Evolutionary conservation across 352 stramenopile species (phyloP), one percentile per base, ranked within the genome.

Genomic region (Pythium sukuiense): DNA sequence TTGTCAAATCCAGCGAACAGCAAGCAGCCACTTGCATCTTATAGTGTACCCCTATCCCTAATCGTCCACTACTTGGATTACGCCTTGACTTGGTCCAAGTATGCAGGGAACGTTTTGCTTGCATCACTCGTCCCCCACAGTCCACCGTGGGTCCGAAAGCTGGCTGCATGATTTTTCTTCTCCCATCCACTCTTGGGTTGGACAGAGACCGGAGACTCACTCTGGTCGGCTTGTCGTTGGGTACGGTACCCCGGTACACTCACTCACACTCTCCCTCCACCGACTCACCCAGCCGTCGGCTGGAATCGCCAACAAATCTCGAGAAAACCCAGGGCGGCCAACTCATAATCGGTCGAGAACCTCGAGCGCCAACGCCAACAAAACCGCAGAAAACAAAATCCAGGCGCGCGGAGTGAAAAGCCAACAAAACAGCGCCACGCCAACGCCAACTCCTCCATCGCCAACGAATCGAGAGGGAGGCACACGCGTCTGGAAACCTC

Each of bases 21-120:
- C n/a, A n/a, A 49, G 39, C 48, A 8, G 45, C 3, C 3, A 26
- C 13, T 41, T 59, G 43, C 55, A 70, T 70, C 63, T 53, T 59
- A 70, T 61, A 70, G 57, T 70, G 63, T 70, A 70, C 56, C 63
- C 63, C 63, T 65, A 70, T 1, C 55, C 63, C 63, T 61, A 16
- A 7, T 30, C 41, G 37, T 70, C 56, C 56, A 55, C 61, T 26
- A 12, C 20, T 1, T 30, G 33, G 52, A 33, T 59, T 29, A 18
- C 2, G 6, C 11, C 11, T 62, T 60, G 16, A 70, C 63, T 65
- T 50, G 63, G 24, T 8, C 26, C 24, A 14, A 57, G 56, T 65
- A 70, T 70, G 37, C 30, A 0, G 12, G 18, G 18, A 52, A 49
- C 35, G 11, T 64, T 59, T 41, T 18, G 2, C 6, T 57, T 14